phyloP scores from a whole-genome alignment of 257 asterid species.

The Agastache rugosa region DNA sequence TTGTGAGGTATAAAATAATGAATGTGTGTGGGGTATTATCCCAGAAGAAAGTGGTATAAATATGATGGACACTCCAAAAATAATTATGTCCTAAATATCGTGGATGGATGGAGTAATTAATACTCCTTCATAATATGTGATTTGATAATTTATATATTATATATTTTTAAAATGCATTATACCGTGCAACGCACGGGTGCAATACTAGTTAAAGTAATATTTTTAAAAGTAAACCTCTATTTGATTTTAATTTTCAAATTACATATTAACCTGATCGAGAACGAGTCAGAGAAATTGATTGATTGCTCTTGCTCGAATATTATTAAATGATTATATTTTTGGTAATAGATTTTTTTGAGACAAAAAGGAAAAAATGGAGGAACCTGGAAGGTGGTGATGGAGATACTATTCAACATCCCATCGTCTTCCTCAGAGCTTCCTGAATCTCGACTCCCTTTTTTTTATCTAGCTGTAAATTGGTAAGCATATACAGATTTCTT shows the following conservation, averaged over 20 bases:
- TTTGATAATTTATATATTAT: too few species aligned
- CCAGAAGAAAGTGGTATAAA: too few species aligned
- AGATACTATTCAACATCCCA: slow-evolving; percentile 29
- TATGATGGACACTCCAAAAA: too few species aligned
- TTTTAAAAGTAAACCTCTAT: background rate
- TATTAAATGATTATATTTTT: background rate
- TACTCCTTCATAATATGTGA: too few species aligned
- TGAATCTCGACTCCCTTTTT: slow-evolving; percentile 21
- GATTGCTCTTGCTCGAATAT: slow-evolving; percentile 13
- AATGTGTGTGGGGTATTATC: too few species aligned
- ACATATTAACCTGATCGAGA: background rate
- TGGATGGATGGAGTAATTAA: too few species aligned
- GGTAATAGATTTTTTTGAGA: background rate
- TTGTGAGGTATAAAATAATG: too few species aligned
- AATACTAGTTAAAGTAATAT: too few species aligned
- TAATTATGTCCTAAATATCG: too few species aligned
- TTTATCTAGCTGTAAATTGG: background rate
- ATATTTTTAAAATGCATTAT: too few species aligned
- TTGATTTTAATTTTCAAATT: background rate
- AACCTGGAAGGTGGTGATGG: slow-evolving; percentile 39
- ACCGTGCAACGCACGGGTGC: too few species aligned
- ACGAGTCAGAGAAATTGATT: slow-evolving; percentile 11
- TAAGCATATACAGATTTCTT: slow-evolving; percentile 1
- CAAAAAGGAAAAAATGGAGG: slow-evolving; percentile 13
- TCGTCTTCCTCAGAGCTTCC: slow-evolving; percentile 37